Percentiles rank a stretch among this genome's conserved stretches.
Conservation (phyloP, 1,284 basidiomycete species). For the Puccinia horiana region DNA sequence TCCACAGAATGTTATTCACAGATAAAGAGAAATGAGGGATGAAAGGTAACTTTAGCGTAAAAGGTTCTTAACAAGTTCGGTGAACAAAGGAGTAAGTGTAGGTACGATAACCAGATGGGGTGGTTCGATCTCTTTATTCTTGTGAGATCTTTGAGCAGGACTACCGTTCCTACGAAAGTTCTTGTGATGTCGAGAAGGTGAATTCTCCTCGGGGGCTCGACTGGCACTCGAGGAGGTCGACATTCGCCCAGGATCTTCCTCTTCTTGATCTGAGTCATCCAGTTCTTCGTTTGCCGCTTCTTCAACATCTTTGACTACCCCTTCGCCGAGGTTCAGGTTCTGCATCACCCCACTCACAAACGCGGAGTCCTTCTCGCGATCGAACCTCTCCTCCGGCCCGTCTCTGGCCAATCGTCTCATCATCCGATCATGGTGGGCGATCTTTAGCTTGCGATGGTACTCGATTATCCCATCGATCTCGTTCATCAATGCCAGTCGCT, state of each 20-base stretch:
- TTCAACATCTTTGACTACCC: constrained; percentile 29
- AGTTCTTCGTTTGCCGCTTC: constrained; percentile 38
- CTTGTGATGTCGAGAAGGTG: neutral
- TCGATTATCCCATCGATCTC: constrained; percentile 83
- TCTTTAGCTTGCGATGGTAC: constrained; percentile 88
- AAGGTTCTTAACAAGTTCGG: constrained; percentile 70
- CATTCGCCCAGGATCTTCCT: neutral
- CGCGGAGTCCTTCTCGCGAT: constrained; percentile 30
- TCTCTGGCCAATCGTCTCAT: constrained; percentile 67
- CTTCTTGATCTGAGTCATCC: constrained; percentile 22
- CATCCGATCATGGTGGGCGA: constrained; percentile 83
- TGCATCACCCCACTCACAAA: constrained; percentile 43
- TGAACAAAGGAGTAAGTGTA: constrained; percentile 76
- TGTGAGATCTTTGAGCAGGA: constrained; percentile 58
- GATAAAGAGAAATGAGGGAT: too few relatives aligned
- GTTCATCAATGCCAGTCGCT: constrained; percentile 72
- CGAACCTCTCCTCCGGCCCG: constrained; percentile 21
- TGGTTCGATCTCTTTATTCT: constrained; percentile 65
- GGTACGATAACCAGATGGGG: constrained; percentile 78
- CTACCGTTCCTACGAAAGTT: neutral
- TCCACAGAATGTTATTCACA: too few relatives aligned
- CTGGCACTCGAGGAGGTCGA: constrained; percentile 27
- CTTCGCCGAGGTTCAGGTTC: constrained; percentile 32
- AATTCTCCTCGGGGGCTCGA: neutral
- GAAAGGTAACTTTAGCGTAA: constrained; percentile 11